phyloP scores from a whole-genome alignment of 2,329 filamentous ascomycete species.

The Lasiodiplodia citricola region DNA sequence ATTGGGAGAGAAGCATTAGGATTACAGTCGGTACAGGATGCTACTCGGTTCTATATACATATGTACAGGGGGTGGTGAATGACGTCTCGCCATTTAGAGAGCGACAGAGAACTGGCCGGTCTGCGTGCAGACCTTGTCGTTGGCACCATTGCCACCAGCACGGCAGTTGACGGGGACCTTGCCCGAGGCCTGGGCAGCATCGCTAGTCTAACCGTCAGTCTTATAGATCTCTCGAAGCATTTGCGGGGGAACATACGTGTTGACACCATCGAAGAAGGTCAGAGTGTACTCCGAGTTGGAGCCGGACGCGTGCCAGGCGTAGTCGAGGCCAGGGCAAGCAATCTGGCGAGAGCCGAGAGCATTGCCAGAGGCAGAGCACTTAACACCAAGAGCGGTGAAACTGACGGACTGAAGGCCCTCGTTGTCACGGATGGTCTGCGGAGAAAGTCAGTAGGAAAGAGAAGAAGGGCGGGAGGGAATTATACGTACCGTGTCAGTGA shows the following conservation, averaged over 20 bases:
- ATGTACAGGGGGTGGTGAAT: too few relatives aligned
- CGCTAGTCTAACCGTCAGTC: background rate
- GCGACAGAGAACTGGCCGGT: background rate
- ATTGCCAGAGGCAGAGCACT: background rate
- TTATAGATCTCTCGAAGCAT: too few relatives aligned
- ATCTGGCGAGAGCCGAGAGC: background rate
- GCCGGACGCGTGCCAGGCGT: background rate
- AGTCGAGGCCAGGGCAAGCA: background rate
- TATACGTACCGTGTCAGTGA: background rate
- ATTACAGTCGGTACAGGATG: too few relatives aligned
- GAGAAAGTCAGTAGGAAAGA: background rate
- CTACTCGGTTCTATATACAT: too few relatives aligned
- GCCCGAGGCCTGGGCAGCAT: background rate
- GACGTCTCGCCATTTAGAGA: background rate
- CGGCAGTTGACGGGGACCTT: slow-evolving; percentile 10
- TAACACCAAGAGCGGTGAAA: background rate
- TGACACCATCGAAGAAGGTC: background rate
- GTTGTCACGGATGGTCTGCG: background rate
- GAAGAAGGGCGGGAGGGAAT: background rate
- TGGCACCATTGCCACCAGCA: slow-evolving; percentile 3
- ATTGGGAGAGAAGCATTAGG: too few relatives aligned
- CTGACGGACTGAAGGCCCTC: background rate
- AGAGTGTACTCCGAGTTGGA: background rate
- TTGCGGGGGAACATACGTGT: background rate
- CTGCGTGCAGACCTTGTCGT: slow-evolving; percentile 5